Base-by-base conservation (phyloP, 441 rosid species). In the Isatis lusitanica region DNA sequence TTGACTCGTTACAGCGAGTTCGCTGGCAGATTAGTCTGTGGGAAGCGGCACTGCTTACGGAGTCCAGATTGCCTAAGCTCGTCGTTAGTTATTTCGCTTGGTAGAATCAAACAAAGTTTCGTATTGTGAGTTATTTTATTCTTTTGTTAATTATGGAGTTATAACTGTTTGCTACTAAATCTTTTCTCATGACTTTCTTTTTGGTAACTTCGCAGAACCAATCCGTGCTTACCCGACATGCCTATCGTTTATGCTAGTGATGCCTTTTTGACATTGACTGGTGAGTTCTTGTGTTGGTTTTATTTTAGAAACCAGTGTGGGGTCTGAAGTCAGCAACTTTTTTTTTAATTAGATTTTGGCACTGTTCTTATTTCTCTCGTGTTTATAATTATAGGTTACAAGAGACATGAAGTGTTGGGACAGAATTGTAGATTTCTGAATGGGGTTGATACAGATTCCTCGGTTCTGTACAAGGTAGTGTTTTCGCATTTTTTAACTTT, bases 21-120 rank as follows among this genome's bases (percentile, higher is more conserved):
- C 10, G 83, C 83, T 2, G 95, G 92, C 21, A 83, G 85, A 83
- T 69, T 83, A 81, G 94, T 89, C 7, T 84, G 89, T 59, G 90
- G 81, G 47, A 85, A 85, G 81, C 74, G 94, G 68, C 71, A 80
- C 80, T 50, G 76, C 74, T 76, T 75, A 39, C 83, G 83, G 7
- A 85, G 79, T 7, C 36, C 76, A 6, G 85, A 83, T 40, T 84
- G 77, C 59, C 74, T 88, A 74, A 87, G 81, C 72, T 86, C 97
- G 16, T 87, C 94, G 16, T 62, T 90, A 82, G 82, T 79, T 85
- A 84, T 92, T 76, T 89, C 97, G 83, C 98, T 94, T 43, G 94
- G 98, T 92, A 94, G 98, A 94, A 92, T 94, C 95, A 94, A 87
- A 87, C 98, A 94, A 84, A 94, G 97, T 85, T 94, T 92, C 86